phyloP scores from a whole-genome alignment of 352 stramenopile species.

The Phytophthora colocasiae region DNA sequence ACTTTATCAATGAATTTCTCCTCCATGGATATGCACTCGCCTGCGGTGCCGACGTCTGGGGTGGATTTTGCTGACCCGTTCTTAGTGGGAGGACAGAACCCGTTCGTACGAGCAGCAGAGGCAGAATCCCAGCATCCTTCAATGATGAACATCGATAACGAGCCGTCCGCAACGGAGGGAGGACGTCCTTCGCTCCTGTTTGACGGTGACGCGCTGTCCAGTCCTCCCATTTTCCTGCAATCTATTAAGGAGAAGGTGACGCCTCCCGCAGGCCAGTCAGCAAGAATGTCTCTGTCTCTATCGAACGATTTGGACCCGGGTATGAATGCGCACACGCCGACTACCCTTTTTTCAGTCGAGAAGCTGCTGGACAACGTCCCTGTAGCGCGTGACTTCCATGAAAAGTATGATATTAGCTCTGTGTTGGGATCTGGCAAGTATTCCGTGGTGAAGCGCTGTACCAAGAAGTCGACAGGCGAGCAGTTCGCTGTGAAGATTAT shows the following conservation, averaged over 20 bases:
- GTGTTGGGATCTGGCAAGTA: conserved; percentile 82
- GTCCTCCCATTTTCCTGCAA: conserved; percentile 59
- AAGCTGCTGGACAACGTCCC: conserved; percentile 70
- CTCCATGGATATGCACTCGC: conserved; percentile 58
- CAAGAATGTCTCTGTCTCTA: conserved; percentile 63
- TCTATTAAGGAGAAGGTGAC: conserved; percentile 76
- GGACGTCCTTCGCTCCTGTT: conserved; percentile 68
- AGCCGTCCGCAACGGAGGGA: conserved; percentile 10
- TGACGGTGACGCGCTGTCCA: conserved; percentile 58
- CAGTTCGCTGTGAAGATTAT: conserved; percentile 84
- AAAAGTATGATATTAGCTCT: conserved; percentile 55
- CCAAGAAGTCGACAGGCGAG: conserved; percentile 35
- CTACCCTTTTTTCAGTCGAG: conserved; percentile 70
- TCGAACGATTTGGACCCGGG: conserved; percentile 59
- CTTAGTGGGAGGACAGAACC: conserved; percentile 47
- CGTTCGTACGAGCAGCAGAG: conserved; percentile 42
- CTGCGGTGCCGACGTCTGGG: conserved; percentile 25
- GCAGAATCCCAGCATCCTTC: conserved; percentile 23
- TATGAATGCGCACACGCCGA: conserved; percentile 55
- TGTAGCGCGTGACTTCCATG: conserved; percentile 66
- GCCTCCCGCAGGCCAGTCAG: conserved; percentile 39
- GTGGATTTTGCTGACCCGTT: conserved; percentile 52
- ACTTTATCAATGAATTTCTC: conserved; percentile 63
- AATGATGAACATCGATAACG: conserved; percentile 34
- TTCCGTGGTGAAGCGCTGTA: conserved; percentile 79